These are phyloP conservation scores for Paratinospora sagittata DNA, from an alignment of 164 flowering plant genomes.

Conservation along the genomic window DNA sequence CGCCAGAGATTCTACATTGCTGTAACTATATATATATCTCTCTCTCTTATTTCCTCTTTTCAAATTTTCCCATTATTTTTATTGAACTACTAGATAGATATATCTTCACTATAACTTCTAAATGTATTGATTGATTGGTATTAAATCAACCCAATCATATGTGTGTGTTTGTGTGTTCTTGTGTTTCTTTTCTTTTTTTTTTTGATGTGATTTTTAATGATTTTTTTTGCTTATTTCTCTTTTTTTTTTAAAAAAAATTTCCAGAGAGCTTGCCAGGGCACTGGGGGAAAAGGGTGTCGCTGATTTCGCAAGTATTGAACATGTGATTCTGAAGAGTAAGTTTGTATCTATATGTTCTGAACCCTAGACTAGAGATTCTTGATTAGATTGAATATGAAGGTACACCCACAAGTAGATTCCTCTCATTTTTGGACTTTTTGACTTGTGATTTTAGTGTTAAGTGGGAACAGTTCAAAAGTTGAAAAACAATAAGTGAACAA, in stretches of 20 bases:
- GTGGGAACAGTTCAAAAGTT: background rate
- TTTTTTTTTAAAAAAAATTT: too few relatives aligned
- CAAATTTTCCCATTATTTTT: background rate
- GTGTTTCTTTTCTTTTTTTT: too few relatives aligned
- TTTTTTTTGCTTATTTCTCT: background rate
- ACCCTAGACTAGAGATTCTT: too few relatives aligned
- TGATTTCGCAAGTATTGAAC: slow-evolving; percentile 63
- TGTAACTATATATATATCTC: slow-evolving; percentile 30
- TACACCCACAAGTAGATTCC: too few relatives aligned
- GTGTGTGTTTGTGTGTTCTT: background rate
- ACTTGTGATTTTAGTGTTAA: background rate
- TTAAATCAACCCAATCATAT: background rate
- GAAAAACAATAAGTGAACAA: too few relatives aligned
- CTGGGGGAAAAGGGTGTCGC: slow-evolving; percentile 62
- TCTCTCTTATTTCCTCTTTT: background rate
- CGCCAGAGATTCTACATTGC: slow-evolving; percentile 70
- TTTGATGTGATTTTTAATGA: too few relatives aligned
- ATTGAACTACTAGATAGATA: background rate
- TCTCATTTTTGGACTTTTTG: background rate
- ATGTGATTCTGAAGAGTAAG: slow-evolving; percentile 73
- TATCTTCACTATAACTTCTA: too few relatives aligned
- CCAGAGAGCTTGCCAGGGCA: slow-evolving; percentile 83
- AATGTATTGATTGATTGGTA: too few relatives aligned
- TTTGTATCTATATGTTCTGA: background rate
- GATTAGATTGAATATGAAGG: too few relatives aligned